phyloP scores from a whole-genome alignment of 2,329 filamentous ascomycete genomes.

The Diaporthe vaccinii region DNA sequence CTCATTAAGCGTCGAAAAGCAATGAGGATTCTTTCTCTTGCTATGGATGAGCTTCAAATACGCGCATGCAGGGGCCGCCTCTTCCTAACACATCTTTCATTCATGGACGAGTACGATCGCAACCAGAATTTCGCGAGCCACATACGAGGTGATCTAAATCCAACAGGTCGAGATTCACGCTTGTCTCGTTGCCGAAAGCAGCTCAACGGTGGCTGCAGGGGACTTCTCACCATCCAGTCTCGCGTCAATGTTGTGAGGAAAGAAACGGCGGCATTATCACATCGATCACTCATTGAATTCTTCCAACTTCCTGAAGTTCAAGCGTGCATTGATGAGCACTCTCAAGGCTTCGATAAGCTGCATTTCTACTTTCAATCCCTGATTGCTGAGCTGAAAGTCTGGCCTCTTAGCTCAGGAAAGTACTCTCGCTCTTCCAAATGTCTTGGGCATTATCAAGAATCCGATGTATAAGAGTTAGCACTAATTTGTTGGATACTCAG shows the following conservation, averaged over 20 bases:
- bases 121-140: not conserved
- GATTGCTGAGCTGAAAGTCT: slow-evolving; percentile 3
- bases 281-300: slow-evolving; percentile 26
- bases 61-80: fast-evolving
- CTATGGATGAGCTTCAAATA: not conserved
- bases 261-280: not conserved
- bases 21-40: slow-evolving; percentile 3
- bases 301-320: not conserved
- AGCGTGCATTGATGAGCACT: not conserved
- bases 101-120: slow-evolving; percentile 21
- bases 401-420: not conserved
- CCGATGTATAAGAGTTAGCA: not conserved
- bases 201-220: not conserved
- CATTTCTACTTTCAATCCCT: not conserved
- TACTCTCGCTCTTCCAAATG: not conserved
- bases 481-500: not conserved
- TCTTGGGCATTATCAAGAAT: not conserved
- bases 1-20: not conserved
- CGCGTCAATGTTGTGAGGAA: not conserved
- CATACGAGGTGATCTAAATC: not conserved
- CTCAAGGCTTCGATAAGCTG: slow-evolving; percentile 2
- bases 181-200: slow-evolving; percentile 27
- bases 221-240: not conserved
- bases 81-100: not conserved
- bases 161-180: not conserved